Percentiles rank a stretch among this genome's conserved stretches.
phyloP scores from a whole-genome alignment of 2,329 filamentous ascomycete genomes.

The Fusarium sp. region DNA sequence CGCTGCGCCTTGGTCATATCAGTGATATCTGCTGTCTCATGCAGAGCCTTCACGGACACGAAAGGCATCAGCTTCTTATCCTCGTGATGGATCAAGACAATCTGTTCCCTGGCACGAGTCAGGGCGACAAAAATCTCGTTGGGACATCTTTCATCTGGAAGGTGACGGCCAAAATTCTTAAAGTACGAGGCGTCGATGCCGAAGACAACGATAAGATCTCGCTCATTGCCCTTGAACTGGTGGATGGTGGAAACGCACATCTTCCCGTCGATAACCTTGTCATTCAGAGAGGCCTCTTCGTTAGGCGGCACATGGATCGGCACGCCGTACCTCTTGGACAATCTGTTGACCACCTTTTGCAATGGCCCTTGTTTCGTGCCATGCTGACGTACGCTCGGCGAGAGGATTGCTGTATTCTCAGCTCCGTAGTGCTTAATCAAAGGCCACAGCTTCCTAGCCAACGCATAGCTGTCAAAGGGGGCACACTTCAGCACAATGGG shows the following conservation, averaged over 20 bases:
- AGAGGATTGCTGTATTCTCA: conserved; percentile 26
- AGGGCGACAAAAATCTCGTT: conserved; percentile 48
- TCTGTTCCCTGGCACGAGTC: conserved; percentile 44
- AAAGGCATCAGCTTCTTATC: conserved; percentile 40
- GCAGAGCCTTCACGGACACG: conserved; percentile 25
- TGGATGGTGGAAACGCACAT: conserved; percentile 48
- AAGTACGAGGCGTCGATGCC: conserved; percentile 45
- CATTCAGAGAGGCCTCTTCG: conserved; percentile 41
- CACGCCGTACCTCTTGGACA: conserved; percentile 20
- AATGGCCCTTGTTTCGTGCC: not conserved
- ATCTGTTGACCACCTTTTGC: not conserved
- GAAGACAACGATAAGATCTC: conserved; percentile 45
- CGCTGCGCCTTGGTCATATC: not conserved
- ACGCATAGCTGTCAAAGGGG: not conserved
- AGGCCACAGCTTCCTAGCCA: conserved; percentile 32
- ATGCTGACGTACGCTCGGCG: not conserved
- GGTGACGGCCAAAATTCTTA: conserved; percentile 33
- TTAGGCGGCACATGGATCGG: conserved; percentile 39
- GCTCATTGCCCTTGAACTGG: conserved; percentile 50
- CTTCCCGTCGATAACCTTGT: conserved; percentile 44
- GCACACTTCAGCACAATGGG: conserved; percentile 43
- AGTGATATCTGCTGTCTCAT: conserved; percentile 28
- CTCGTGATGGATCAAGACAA: conserved; percentile 43
- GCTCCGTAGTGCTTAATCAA: conserved; percentile 40
- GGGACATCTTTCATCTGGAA: conserved; percentile 46